A percentile compares a stretch with the other conserved stretches of the same genome.
These are phyloP conservation scores for Aureobasidium sp. DNA, from an alignment of 2,329 filamentous ascomycete species.

Conservation along the genomic window DNA sequence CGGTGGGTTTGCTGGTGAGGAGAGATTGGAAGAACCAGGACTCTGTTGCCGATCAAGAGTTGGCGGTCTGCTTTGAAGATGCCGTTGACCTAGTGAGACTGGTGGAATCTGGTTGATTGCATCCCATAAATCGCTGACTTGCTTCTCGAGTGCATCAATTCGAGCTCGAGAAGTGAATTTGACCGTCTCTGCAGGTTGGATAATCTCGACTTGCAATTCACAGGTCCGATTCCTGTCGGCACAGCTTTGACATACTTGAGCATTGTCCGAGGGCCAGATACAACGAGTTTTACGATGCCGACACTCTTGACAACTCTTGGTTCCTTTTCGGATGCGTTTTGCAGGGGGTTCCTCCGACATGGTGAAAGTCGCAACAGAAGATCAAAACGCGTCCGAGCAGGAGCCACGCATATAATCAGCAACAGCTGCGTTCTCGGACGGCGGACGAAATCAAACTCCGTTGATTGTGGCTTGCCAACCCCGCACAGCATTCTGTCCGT, in stretches of 20 bases:
- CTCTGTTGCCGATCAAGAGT: background rate
- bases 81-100: background rate
- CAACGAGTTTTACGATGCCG: constrained; percentile 25
- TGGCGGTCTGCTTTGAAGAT: background rate
- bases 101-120: constrained; percentile 8
- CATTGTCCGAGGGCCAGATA: constrained; percentile 20
- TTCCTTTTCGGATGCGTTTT: constrained; percentile 23
- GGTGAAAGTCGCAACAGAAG: background rate
- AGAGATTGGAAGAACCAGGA: constrained; percentile 12
- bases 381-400: background rate
- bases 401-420: background rate
- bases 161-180: constrained; percentile 18
- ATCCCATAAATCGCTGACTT: constrained; percentile 17
- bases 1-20: constrained; percentile 19
- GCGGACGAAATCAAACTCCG: background rate
- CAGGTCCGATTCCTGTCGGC: constrained; percentile 16
- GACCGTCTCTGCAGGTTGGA: constrained; percentile 8
- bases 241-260: constrained; percentile 18
- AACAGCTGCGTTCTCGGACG: background rate
- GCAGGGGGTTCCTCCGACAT: constrained; percentile 10
- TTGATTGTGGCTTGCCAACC: background rate
- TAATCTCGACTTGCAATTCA: constrained; percentile 17
- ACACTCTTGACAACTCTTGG: constrained; percentile 26
- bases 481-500: background rate
- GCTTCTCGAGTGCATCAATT: constrained; percentile 18